A percentile compares a stretch with the other conserved stretches of the same genome.
phyloP scores from a whole-genome alignment of 2,329 filamentous ascomycete species.

The Ramularia endophylla region DNA sequence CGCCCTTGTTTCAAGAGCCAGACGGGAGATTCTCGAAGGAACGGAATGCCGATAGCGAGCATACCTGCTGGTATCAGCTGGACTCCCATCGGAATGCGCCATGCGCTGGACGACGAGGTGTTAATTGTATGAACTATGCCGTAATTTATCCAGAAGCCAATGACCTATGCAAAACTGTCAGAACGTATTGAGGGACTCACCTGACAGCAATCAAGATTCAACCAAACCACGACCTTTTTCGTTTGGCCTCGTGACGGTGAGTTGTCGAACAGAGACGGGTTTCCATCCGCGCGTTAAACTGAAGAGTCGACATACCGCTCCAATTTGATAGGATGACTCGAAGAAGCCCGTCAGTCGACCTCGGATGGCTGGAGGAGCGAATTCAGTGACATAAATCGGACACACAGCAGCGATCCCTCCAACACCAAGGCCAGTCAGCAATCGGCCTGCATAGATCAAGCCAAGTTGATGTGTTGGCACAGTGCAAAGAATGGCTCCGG shows the following conservation, averaged over 20 bases:
- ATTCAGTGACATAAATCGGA: slow-evolving; percentile 33
- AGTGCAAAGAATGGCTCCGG: slow-evolving; percentile 42
- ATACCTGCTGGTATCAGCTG: slow-evolving; percentile 31
- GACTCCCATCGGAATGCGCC: slow-evolving; percentile 28
- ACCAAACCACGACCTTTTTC: no score
- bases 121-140: slow-evolving; percentile 28
- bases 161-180: slow-evolving; percentile 7
- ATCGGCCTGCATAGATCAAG: slow-evolving; percentile 39
- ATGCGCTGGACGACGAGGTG: slow-evolving; percentile 16
- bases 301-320: slow-evolving; percentile 12
- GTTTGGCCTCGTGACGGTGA: no score
- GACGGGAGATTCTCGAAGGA: slow-evolving; percentile 29
- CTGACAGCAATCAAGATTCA: no score
- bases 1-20: slow-evolving; percentile 26
- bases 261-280: no score
- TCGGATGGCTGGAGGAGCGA: slow-evolving; percentile 30
- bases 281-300: no score
- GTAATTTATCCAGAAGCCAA: slow-evolving; percentile 35
- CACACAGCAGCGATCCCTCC: slow-evolving; percentile 29
- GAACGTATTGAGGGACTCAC: no score
- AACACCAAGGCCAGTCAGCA: slow-evolving; percentile 30
- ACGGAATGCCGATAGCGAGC: slow-evolving; percentile 25
- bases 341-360: slow-evolving; percentile 32
- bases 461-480: slow-evolving; percentile 38
- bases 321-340: slow-evolving; percentile 30